A percentile compares a stretch with the other conserved stretches of the same genome.
Conservation (phyloP, 768 basidiomycete genomes). For the Kwoniella heveanensis region DNA sequence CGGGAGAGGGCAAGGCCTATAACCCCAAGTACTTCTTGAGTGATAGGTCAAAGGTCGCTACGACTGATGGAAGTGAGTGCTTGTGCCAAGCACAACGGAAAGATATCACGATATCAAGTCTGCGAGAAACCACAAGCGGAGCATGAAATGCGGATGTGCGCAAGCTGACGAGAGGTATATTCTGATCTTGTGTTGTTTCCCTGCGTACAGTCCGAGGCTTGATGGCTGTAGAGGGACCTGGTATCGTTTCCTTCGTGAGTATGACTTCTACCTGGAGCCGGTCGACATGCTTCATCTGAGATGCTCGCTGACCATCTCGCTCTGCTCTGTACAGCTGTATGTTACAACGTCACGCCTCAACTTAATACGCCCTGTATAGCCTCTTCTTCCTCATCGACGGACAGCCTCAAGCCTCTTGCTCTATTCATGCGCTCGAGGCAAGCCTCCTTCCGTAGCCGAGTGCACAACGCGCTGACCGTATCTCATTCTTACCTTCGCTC, state of each 20-base stretch:
- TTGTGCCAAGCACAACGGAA: too few species aligned
- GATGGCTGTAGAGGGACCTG: constrained; percentile 78
- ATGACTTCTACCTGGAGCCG: constrained; percentile 61
- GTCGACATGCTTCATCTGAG: constrained; percentile 6
- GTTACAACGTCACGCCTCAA: not conserved
- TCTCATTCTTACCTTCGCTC: not conserved
- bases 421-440: not conserved
- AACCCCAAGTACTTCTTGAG: constrained; percentile 30
- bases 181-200: too few species aligned
- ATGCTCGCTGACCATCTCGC: not conserved
- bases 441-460: too few species aligned
- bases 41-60: constrained; percentile 24
- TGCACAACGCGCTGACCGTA: not conserved
- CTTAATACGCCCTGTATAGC: too few species aligned
- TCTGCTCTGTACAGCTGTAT: constrained; percentile 13
- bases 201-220: constrained; percentile 63
- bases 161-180: constrained; percentile 3
- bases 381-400: constrained; percentile 3
- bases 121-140: too few species aligned
- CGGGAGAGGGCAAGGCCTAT: constrained; percentile 4
- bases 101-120: too few species aligned
- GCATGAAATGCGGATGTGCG: too few species aligned
- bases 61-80: constrained; percentile 47
- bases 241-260: constrained; percentile 57
- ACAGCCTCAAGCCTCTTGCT: not conserved